Conservation (phyloP, 1,139 yeast species). For the Candida dubliniensis region DNA sequence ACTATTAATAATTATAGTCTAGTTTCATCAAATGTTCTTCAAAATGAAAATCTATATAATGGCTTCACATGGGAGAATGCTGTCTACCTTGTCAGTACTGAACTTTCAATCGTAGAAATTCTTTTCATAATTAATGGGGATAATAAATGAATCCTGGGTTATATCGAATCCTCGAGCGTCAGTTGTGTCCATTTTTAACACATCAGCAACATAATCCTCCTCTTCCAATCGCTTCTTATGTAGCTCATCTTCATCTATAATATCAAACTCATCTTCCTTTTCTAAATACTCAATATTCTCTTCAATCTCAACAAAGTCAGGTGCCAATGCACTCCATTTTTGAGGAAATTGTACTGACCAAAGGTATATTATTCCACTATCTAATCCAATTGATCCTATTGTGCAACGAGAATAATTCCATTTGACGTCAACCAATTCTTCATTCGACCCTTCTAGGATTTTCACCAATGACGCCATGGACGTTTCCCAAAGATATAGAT, state of each 20-base stretch:
- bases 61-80: too few species aligned
- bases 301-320: slow-evolving; percentile 93
- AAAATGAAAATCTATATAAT: too few species aligned
- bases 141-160: slow-evolving; percentile 40
- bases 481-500: slow-evolving; percentile 92
- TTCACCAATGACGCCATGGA: slow-evolving; percentile 82
- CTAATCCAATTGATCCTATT: slow-evolving; percentile 86
- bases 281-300: slow-evolving; percentile 89
- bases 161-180: slow-evolving; percentile 71
- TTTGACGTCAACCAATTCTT: slow-evolving; percentile 76
- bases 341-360: slow-evolving; percentile 88
- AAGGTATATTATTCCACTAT: slow-evolving; percentile 75
- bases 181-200: slow-evolving; percentile 55
- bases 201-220: slow-evolving; percentile 71
- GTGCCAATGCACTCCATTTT: slow-evolving; percentile 96
- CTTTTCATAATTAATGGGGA: slow-evolving; percentile 41
- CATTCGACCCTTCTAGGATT: slow-evolving; percentile 90
- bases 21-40: too few species aligned
- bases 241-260: slow-evolving; percentile 63
- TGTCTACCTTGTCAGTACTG: too few species aligned
- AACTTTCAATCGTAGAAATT: slow-evolving; percentile 8
- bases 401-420: slow-evolving; percentile 80
- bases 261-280: slow-evolving; percentile 89
- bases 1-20: too few species aligned
- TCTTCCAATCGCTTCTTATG: slow-evolving; percentile 62